These are phyloP conservation scores for Aspergillus intermedius DNA, from an alignment of 2,329 filamentous ascomycete species.

Conservation along the genomic window DNA sequence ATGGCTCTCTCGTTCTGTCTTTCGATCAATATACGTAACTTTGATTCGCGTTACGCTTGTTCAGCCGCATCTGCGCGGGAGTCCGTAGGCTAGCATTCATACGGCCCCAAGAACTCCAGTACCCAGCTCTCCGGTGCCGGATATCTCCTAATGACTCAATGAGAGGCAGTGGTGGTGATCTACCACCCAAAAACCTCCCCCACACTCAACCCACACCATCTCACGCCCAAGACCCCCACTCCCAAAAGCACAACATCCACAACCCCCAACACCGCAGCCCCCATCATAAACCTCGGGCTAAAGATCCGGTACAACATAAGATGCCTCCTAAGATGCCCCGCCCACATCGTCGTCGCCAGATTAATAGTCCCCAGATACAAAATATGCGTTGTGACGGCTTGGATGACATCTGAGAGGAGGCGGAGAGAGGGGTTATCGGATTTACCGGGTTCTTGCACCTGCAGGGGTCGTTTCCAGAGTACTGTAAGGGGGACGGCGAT, in stretches of 20 bases:
- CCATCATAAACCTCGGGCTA: conserved; percentile 82
- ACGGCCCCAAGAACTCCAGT: too few species aligned
- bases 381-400: conserved; percentile 67
- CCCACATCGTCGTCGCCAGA: conserved; percentile 83
- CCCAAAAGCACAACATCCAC: conserved; percentile 66
- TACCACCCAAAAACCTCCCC: conserved; percentile 84
- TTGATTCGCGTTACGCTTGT: too few species aligned
- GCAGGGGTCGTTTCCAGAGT: conserved; percentile 79
- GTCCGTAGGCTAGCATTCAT: too few species aligned
- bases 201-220: conserved; percentile 71
- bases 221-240: conserved; percentile 65
- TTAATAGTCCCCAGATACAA: conserved; percentile 77
- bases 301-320: conserved; percentile 97
- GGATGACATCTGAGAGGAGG: conserved; percentile 63
- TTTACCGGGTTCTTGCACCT: conserved; percentile 52
- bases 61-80: too few species aligned
- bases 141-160: not conserved
- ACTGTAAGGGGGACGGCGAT: conserved; percentile 72
- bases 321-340: conserved; percentile 78
- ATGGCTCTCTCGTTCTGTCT: too few species aligned
- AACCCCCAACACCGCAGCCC: conserved; percentile 61
- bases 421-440: conserved; percentile 21
- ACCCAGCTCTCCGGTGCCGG: not conserved
- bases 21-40: too few species aligned
- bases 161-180: conserved; percentile 4